Percentiles rank a stretch among this genome's conserved stretches.
Evolutionary conservation across 176 grass and related monocot species (phyloP).

Genomic region (Rhynchospora pubera): DNA sequence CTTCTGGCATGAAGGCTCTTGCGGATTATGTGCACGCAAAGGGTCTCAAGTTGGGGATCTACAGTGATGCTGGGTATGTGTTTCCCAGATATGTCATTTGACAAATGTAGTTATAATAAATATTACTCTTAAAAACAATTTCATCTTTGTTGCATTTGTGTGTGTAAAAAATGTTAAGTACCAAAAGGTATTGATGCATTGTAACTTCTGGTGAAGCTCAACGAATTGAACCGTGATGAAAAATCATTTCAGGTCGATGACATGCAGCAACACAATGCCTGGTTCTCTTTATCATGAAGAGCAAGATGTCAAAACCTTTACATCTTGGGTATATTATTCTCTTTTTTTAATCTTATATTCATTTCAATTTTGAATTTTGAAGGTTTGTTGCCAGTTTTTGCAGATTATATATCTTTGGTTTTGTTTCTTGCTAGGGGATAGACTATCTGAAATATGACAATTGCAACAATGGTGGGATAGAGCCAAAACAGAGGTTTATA

Average conservation of each 20-base stretch:
- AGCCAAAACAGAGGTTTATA: slow-evolving; percentile 47
- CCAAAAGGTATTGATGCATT: background rate
- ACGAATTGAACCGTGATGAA: background rate
- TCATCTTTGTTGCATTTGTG: background rate
- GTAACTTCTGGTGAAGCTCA: background rate
- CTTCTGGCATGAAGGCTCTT: slow-evolving; percentile 73
- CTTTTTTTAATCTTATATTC: background rate
- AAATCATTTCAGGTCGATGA: slow-evolving; percentile 37
- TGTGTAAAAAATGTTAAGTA: too few species aligned
- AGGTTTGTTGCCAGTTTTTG: background rate
- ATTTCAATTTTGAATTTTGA: background rate
- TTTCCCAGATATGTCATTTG: slow-evolving; percentile 23
- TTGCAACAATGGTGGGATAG: slow-evolving; percentile 56
- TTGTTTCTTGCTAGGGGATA: slow-evolving; percentile 38
- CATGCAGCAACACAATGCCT: slow-evolving; percentile 72
- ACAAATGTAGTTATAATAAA: background rate
- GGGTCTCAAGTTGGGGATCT: slow-evolving; percentile 80
- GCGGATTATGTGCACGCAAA: slow-evolving; percentile 80
- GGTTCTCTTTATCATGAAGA: slow-evolving; percentile 87
- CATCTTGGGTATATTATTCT: slow-evolving; percentile 56
- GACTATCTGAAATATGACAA: slow-evolving; percentile 99
- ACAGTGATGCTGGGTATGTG: slow-evolving; percentile 81
- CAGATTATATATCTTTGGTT: background rate
- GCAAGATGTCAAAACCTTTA: slow-evolving; percentile 80
- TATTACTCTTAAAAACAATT: background rate